Evolutionary conservation across 345 rosid genomes (phyloP).

Genomic region (Eucalyptus brandiana): DNA sequence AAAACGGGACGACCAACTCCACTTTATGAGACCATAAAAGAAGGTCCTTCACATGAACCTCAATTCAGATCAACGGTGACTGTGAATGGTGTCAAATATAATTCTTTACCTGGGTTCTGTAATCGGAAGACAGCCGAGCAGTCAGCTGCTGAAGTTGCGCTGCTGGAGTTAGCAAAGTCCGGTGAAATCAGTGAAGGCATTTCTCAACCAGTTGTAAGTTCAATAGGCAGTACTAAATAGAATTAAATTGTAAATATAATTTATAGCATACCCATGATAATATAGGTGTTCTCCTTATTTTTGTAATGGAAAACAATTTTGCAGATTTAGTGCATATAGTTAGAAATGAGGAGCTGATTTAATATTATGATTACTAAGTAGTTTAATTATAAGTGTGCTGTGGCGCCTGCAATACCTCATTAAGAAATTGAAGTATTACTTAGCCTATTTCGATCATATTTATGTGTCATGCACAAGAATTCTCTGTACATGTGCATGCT

Average conservation of each 20-base stretch:
- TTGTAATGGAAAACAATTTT: neutral
- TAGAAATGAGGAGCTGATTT: neutral
- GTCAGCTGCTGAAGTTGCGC: slow-evolving; percentile 90
- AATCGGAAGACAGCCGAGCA: slow-evolving; percentile 96
- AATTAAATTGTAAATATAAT: neutral
- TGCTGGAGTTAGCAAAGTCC: slow-evolving; percentile 48
- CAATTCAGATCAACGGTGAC: slow-evolving; percentile 55
- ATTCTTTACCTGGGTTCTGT: slow-evolving; percentile 71
- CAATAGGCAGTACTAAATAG: neutral
- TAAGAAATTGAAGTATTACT: neutral
- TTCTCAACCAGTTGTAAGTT: slow-evolving; percentile 71
- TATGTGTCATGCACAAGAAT: neutral
- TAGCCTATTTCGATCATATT: neutral
- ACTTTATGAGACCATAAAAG: slow-evolving; percentile 63
- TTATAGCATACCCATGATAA: neutral
- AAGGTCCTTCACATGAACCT: slow-evolving; percentile 85
- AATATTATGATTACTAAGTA: neutral
- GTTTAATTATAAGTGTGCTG: neutral
- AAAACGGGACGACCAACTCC: slow-evolving; percentile 63
- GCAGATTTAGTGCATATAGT: neutral
- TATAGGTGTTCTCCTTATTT: neutral
- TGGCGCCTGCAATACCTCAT: neutral
- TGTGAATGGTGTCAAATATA: slow-evolving; percentile 49
- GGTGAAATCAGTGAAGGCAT: slow-evolving; percentile 36
- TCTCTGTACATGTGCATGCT: neutral